A percentile compares a stretch with the other conserved stretches of the same genome.
Conservation (phyloP, 1,284 basidiomycete genomes). For the Moesziomyces aphidis region DNA sequence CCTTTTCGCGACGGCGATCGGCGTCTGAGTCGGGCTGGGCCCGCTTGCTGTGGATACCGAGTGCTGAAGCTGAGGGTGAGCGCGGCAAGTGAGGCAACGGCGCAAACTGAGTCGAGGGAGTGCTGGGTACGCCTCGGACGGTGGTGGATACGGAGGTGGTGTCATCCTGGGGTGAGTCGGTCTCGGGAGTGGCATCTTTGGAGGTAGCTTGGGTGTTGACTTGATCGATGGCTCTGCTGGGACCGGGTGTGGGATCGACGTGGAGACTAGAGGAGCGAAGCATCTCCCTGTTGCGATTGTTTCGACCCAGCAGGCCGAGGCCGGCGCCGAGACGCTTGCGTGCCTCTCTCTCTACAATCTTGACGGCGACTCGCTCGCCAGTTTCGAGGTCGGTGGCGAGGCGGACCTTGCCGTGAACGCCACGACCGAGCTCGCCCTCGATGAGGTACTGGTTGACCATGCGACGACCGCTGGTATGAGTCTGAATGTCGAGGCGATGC, state of each 20-base stretch:
- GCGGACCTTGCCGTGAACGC: slow-evolving; percentile 65
- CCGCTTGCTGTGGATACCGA: slow-evolving; percentile 25
- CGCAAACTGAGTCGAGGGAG: slow-evolving; percentile 32
- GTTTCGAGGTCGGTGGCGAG: slow-evolving; percentile 62
- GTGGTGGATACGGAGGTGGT: slow-evolving; percentile 22
- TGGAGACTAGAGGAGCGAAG: slow-evolving; percentile 5
- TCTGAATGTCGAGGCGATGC: slow-evolving; percentile 57
- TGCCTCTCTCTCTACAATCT: slow-evolving; percentile 65
- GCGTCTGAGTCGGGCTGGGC: slow-evolving; percentile 38
- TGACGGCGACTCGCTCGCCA: slow-evolving; percentile 64
- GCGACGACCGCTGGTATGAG: slow-evolving; percentile 61
- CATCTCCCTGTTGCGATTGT: slow-evolving; percentile 27
- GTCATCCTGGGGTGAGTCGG: slow-evolving; percentile 22
- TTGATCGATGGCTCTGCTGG: neutral
- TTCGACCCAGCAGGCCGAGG: slow-evolving; percentile 24
- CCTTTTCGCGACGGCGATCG: slow-evolving; percentile 50
- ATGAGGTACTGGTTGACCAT: slow-evolving; percentile 68
- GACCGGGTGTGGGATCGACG: slow-evolving; percentile 6
- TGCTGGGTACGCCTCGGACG: slow-evolving; percentile 23
- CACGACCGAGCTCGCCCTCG: slow-evolving; percentile 63
- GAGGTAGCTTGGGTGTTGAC: neutral
- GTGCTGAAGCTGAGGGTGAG: slow-evolving; percentile 18
- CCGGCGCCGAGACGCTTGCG: slow-evolving; percentile 59
- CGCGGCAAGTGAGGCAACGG: slow-evolving; percentile 27
- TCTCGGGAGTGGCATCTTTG: neutral